These are phyloP conservation scores for Bimuria novae-zelandiae DNA, from an alignment of 2,329 filamentous ascomycete genomes.

Conservation along the genomic window DNA sequence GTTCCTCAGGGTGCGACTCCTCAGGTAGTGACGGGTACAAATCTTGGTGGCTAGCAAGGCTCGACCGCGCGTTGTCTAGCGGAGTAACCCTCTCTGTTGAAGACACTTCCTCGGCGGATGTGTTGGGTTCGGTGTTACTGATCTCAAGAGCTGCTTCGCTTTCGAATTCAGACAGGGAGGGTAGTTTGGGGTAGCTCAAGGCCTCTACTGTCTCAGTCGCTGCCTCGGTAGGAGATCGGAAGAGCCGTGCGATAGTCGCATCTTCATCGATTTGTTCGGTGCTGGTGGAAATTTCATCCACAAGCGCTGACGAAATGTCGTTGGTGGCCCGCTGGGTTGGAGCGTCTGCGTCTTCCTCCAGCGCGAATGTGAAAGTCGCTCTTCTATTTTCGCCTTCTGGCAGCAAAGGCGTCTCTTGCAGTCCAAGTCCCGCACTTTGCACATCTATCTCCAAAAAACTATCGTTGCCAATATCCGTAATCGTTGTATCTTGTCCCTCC, in stretches of 20 bases:
- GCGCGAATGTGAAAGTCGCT: constrained; percentile 24
- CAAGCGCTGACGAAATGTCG: constrained; percentile 6
- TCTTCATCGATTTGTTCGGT: constrained; percentile 16
- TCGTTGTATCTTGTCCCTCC: constrained; percentile 17
- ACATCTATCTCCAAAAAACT: constrained; percentile 15
- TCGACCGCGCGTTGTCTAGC: not conserved
- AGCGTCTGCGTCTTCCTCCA: constrained; percentile 18
- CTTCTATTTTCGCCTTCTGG: constrained; percentile 11
- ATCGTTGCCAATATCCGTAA: constrained; percentile 18
- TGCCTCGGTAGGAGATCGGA: constrained; percentile 26
- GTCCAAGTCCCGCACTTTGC: not conserved
- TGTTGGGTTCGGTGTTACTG: not conserved
- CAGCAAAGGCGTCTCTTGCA: not conserved
- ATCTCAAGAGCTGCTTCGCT: not conserved
- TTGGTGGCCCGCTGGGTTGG: constrained; percentile 9
- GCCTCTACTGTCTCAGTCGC: not conserved
- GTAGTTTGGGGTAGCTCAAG: not conserved
- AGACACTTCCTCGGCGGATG: not conserved
- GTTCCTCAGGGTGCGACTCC: not conserved
- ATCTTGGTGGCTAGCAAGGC: constrained; percentile 3
- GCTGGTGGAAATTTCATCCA: not conserved
- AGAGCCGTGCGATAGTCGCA: constrained; percentile 25
- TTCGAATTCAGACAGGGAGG: not conserved
- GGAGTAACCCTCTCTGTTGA: not conserved
- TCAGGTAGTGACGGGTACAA: constrained; percentile 19